Percentiles rank a stretch among this genome's conserved stretches.
phyloP scores from a whole-genome alignment of 192 early-diverging fungal species.

The Irineochytrium annulatum region DNA sequence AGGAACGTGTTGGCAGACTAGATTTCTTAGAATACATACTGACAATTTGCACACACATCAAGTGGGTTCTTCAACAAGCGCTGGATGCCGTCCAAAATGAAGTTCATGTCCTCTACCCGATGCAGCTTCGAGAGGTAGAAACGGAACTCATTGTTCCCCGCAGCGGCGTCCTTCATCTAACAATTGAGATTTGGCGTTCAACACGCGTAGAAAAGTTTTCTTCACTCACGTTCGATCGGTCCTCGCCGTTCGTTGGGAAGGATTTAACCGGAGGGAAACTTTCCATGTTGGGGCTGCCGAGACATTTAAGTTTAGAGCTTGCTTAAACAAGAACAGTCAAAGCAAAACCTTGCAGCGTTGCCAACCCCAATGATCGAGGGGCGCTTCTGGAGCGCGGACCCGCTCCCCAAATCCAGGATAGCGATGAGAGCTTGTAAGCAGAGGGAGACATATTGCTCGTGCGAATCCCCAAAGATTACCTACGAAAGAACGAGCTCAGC shows the following conservation, averaged over 20 bases:
- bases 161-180: constrained; percentile 1
- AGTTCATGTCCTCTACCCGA: constrained; percentile 76
- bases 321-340: too few relatives aligned
- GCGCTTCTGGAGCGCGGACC: background rate
- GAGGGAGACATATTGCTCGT: constrained; percentile 69
- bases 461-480: constrained; percentile 64
- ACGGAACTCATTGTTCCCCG: constrained; percentile 67
- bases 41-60: constrained; percentile 23
- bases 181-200: constrained; percentile 1
- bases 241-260: too few relatives aligned
- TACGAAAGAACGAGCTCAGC: constrained; percentile 13
- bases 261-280: too few relatives aligned
- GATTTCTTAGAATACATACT: background rate
- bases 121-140: constrained; percentile 79
- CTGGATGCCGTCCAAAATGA: constrained; percentile 70
- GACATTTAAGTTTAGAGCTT: too few relatives aligned
- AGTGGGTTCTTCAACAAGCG: constrained; percentile 83
- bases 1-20: constrained; percentile 70
- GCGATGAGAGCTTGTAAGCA: constrained; percentile 65
- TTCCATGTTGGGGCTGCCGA: too few relatives aligned
- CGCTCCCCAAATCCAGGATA: constrained; percentile 57
- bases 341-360: background rate
- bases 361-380: background rate
- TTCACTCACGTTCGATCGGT: too few relatives aligned
- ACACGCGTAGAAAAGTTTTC: too few relatives aligned